Evolutionary conservation across 2,329 filamentous ascomycete genomes (phyloP), one percentile per base, ranked within the genome.

Genomic region (Monilinia fructigena): DNA sequence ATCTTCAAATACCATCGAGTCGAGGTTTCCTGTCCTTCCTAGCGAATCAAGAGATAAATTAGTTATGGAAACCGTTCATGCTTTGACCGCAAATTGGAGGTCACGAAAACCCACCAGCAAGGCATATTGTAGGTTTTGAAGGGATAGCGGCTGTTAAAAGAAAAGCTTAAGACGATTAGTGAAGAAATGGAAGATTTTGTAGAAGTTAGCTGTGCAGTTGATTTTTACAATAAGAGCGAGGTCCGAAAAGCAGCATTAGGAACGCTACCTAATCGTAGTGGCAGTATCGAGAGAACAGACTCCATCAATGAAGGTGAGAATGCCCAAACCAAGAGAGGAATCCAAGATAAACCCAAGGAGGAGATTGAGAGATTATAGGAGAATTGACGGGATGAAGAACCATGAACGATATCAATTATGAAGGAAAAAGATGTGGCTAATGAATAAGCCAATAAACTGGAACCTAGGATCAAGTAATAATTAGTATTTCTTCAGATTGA

Each of bases 151-250:
- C 91, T 52, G 94, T 98, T 50, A 96, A 94, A 94, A 77, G 95
- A 98, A 79, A 98, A 98, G 79, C 81, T 99, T 66, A 97, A 96
- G 80, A 97, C 93, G 2, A 92, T 97, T 3, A 96, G 92, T 70
- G 93, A 98, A 77, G 95, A 98, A 80, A 80, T 98, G 66, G 95
- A 98, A 77, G 95, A 98, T 72, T 98, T 98, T 78, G 89, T 97
- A 38, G 92, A 96, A 73, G 89, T 93, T 35, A 97, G 93, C 74
- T 83, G 73, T 65, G 72, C 74, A 1, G 75, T 76, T 6, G 75
- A 76, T 70, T 75, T 76, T 18, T 75, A 75, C 47, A 60, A 45
- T 14, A 72, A 73, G 54, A 76, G 73, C 63, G 74, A 74, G 67
- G 70, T 75, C 38, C 68, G 73, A 4, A 66, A 66, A 52, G 74